Base-by-base conservation (phyloP, 2,329 filamentous ascomycete genomes). In the Alternaria incomplexa region DNA sequence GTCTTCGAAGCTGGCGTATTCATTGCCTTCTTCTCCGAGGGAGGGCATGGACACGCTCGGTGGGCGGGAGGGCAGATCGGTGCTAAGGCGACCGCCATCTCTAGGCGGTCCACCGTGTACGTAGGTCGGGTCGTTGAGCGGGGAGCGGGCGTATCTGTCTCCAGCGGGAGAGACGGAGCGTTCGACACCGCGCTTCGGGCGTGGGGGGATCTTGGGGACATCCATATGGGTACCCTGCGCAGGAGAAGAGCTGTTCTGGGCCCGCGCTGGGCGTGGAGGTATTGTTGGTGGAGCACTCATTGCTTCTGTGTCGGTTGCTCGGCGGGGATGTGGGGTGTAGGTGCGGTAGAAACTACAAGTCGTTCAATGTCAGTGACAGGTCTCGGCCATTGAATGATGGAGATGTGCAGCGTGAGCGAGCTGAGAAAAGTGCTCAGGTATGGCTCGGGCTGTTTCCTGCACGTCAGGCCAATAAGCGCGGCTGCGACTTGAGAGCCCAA, bases 11-110 rank as follows among this genome's bases (percentile, higher is more conserved):
- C 88, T 90, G 56, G 88, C 92, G 81, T 97, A 97, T 82, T 97
- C 95, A 70, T 86, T 89, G 66, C 95, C 95, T 82, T 97, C 95
- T 77, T 97, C 90, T 61, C 95, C 95, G 58, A 97, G 86, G 1
- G 91, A 91, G 15, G 95, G 95, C 77, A 97, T 87, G 32, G 88
- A 87, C 60, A 97, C 92, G 76, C 92, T 96, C 52, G 89, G 87
- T 36, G 91, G 88, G 54, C 93, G 91, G 17, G 84, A 81, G 26
- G 84, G 77, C 66, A 85, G 80, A 30, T 80, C 79, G 17, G 71
- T 71, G 52, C 76, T 78, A 40, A 79, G 77, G 28, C 67, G 71
- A 56, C 73, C 75, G 67, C 70, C 73, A 48, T 76, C 78, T 61
- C 77, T 79, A 25, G 74, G 67, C 46, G 70, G 69, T 54, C 72